phyloP scores from a whole-genome alignment of 23 red algal genomes.

The Pyropia haitanensis region DNA sequence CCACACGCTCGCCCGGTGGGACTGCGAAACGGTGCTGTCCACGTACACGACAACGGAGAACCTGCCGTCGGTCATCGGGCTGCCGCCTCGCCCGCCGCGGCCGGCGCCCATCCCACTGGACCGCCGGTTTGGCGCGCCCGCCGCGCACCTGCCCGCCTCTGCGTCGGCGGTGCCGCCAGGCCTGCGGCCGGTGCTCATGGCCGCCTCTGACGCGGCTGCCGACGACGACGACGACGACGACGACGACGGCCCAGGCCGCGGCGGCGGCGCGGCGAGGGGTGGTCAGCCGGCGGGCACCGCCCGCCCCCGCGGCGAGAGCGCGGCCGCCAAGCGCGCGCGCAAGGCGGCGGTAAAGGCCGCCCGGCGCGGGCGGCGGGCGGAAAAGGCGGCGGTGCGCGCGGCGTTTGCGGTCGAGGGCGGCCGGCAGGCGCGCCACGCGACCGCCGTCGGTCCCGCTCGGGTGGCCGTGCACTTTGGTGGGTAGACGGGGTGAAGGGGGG shows the following conservation, averaged over 20 bases:
- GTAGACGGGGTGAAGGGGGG: too few species aligned
- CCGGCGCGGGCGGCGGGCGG: conserved; percentile 43
- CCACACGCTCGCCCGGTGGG: conserved; percentile 19
- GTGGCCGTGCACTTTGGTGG: conserved; percentile 44
- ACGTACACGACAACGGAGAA: conserved; percentile 75
- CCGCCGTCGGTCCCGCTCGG: conserved; percentile 39
- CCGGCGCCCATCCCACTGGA: conserved; percentile 32
- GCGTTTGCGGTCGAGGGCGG: conserved; percentile 39
- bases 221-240: neutral
- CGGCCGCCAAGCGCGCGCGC: conserved; percentile 38
- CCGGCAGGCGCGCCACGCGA: conserved; percentile 43
- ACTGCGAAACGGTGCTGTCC: conserved; percentile 66
- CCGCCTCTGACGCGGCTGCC: neutral
- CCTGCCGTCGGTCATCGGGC: conserved; percentile 62
- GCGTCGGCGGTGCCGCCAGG: neutral
- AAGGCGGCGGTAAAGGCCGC: conserved; percentile 42
- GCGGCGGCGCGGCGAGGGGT: neutral
- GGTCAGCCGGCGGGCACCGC: conserved; percentile 1
- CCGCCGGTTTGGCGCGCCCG: conserved; percentile 31
- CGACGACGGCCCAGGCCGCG: neutral
- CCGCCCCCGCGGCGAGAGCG: conserved; percentile 24
- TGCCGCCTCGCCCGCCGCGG: conserved; percentile 3
- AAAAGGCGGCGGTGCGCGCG: conserved; percentile 56
- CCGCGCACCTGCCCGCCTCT: conserved; percentile 9
- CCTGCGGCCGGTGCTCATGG: too few species aligned